phyloP scores from a whole-genome alignment of 345 rosid species.

The Raphanus raphanistrum region DNA sequence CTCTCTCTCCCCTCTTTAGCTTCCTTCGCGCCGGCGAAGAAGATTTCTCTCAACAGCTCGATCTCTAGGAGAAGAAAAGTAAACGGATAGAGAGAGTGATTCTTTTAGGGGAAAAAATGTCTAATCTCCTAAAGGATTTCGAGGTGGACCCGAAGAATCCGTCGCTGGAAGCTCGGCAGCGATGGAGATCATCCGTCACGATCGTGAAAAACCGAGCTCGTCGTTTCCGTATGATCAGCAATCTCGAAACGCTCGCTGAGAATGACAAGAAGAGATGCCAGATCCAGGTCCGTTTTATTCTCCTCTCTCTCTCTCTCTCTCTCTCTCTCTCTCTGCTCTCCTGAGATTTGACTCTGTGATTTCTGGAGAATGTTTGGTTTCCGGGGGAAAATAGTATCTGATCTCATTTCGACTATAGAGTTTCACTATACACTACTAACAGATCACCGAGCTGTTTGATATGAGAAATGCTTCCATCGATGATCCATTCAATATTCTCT shows the following conservation, averaged over 20 bases:
- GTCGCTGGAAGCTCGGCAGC: constrained; percentile 57
- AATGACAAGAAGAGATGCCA: constrained; percentile 53
- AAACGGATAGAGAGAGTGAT: constrained; percentile 19
- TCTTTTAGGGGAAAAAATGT: constrained; percentile 40
- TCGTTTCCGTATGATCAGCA: constrained; percentile 73
- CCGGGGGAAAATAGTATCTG: constrained; percentile 3
- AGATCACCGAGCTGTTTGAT: background rate
- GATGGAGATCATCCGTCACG: constrained; percentile 75
- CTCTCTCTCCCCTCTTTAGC: constrained; percentile 5
- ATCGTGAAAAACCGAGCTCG: constrained; percentile 74
- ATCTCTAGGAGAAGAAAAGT: constrained; percentile 6
- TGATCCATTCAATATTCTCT: background rate
- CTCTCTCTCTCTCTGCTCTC: no score
- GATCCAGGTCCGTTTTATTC: constrained; percentile 59
- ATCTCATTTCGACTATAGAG: background rate
- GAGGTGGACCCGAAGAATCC: constrained; percentile 62
- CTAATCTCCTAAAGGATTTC: constrained; percentile 57
- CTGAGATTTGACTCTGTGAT: background rate
- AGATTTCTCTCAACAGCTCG: constrained; percentile 3
- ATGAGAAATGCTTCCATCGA: constrained; percentile 2
- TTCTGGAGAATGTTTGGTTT: constrained; percentile 10
- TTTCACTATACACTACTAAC: background rate
- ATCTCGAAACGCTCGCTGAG: constrained; percentile 67
- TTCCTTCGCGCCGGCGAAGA: constrained; percentile 35
- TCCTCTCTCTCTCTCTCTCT: background rate